These are phyloP conservation scores for Breviolum minutum DNA, from an alignment of 73 alveolate genomes.

Conservation along the genomic window DNA sequence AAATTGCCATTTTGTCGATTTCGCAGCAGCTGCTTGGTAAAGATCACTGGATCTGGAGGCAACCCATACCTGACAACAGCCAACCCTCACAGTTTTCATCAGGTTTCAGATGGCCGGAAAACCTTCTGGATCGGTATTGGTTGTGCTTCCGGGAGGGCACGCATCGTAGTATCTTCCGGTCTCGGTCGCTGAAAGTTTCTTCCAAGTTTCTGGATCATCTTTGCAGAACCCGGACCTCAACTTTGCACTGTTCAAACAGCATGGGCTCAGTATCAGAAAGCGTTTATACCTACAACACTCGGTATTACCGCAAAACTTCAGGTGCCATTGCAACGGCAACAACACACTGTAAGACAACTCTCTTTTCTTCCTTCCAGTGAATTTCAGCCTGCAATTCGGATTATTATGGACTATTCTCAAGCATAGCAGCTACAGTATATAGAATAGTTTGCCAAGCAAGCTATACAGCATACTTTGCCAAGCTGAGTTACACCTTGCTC, in stretches of 20 bases:
- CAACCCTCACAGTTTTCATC: neutral
- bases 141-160: neutral
- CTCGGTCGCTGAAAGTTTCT: constrained; percentile 40
- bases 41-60: constrained; percentile 87
- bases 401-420: neutral
- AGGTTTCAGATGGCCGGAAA: no score
- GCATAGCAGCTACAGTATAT: neutral
- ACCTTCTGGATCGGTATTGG: neutral
- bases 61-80: constrained; percentile 38
- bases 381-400: neutral
- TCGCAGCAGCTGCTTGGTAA: constrained; percentile 33
- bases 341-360: neutral
- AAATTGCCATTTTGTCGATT: constrained; percentile 50
- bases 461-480: no score
- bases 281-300: no score
- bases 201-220: constrained; percentile 58
- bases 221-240: constrained; percentile 58
- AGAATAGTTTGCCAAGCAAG: neutral
- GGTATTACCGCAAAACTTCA: no score
- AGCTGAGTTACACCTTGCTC: neutral
- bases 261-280: no score
- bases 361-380: neutral
- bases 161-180: constrained; percentile 85
- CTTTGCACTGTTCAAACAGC: no score
- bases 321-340: neutral